A percentile compares a stretch with the other conserved stretches of the same genome.
Conservation (phyloP, 2,329 filamentous ascomycete genomes). For the Penicillium italicum region DNA sequence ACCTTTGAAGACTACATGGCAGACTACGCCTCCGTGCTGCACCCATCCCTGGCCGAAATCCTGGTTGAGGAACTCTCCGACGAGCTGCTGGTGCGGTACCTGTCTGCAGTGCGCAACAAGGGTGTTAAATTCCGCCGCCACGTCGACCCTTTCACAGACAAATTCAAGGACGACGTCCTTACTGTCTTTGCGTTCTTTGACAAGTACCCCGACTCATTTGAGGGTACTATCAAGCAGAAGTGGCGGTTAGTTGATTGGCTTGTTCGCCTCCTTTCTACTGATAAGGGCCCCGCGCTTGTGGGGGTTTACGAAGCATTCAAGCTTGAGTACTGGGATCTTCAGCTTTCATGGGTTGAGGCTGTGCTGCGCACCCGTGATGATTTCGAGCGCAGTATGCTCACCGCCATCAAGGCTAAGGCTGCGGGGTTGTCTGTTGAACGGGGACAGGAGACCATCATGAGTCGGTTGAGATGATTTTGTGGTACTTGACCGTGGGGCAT, state of each 20-base stretch:
- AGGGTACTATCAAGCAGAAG: conserved; percentile 75
- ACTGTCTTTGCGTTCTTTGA: conserved; percentile 89
- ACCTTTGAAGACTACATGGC: conserved; percentile 93
- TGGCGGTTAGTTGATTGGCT: conserved; percentile 91
- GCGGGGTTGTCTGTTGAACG: conserved; percentile 77
- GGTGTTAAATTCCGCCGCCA: conserved; percentile 80
- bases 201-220: conserved; percentile 64
- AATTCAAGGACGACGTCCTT: conserved; percentile 88
- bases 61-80: conserved; percentile 91
- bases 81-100: conserved; percentile 81
- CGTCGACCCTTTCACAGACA: conserved; percentile 79
- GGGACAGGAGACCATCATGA: conserved; percentile 89
- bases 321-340: conserved; percentile 83
- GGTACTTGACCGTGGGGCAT: not conserved
- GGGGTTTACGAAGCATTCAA: conserved; percentile 83
- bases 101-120: conserved; percentile 81
- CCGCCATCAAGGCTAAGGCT: conserved; percentile 81
- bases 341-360: conserved; percentile 92
- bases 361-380: conserved; percentile 84
- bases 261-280: conserved; percentile 68
- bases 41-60: conserved; percentile 83
- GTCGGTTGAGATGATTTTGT: conserved; percentile 67
- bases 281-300: conserved; percentile 68
- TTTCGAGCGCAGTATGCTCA: conserved; percentile 87
- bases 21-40: conserved; percentile 80